A percentile compares a stretch with the other conserved stretches of the same genome.
phyloP scores from a whole-genome alignment of 495 filamentous ascomycete genomes.

The Daldinia concentrica region DNA sequence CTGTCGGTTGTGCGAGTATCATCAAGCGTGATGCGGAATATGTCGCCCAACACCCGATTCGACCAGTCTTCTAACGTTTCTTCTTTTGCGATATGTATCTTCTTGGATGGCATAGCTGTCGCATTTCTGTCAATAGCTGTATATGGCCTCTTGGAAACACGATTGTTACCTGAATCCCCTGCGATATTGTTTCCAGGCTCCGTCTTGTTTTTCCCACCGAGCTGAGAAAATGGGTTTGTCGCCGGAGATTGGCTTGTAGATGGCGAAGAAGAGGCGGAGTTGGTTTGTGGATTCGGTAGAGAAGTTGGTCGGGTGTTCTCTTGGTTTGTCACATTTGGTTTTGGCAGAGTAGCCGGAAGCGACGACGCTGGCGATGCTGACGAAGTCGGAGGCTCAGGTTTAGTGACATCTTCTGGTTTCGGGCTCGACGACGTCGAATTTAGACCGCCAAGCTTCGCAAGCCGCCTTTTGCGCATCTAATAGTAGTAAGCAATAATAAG shows the following conservation, averaged over 20 bases:
- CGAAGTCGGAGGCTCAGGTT: constrained; percentile 34
- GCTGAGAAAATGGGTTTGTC: constrained; percentile 53
- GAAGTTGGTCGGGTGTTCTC: constrained; percentile 14
- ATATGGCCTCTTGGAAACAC: constrained; percentile 28
- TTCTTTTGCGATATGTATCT: constrained; percentile 37
- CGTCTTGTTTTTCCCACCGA: constrained; percentile 50
- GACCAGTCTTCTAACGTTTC: constrained; percentile 71
- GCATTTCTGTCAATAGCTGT: constrained; percentile 33
- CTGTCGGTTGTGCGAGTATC: constrained; percentile 65
- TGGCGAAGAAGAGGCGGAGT: neutral
- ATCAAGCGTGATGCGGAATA: constrained; percentile 79
- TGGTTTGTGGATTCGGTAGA: constrained; percentile 22
- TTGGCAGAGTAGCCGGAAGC: constrained; percentile 17
- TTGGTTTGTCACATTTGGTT: constrained; percentile 7
- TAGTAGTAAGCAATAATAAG: neutral
- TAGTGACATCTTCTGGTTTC: constrained; percentile 26
- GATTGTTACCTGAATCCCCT: constrained; percentile 38
- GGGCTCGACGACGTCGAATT: constrained; percentile 19
- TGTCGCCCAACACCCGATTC: constrained; percentile 70
- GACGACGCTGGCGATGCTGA: constrained; percentile 19
- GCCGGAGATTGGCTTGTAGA: constrained; percentile 14
- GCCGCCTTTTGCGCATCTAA: constrained; percentile 75
- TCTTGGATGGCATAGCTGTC: constrained; percentile 37
- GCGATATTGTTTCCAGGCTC: constrained; percentile 33
- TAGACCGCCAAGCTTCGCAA: constrained; percentile 66